Evolutionary conservation across 2,329 filamentous ascomycete species (phyloP).

Genomic region (Ceratocystis colombiana): DNA sequence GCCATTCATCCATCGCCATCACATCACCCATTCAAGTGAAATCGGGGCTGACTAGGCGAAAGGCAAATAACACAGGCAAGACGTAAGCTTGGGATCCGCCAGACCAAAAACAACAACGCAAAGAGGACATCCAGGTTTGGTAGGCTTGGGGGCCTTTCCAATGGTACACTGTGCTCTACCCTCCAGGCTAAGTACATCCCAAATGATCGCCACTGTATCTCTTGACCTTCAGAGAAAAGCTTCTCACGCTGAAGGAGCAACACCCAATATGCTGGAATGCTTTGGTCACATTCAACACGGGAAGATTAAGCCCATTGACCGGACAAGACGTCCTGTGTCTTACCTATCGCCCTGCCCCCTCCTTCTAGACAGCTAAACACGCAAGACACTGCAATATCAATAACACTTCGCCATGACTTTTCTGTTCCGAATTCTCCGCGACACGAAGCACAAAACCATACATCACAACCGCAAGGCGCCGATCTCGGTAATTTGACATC

Average conservation of each 20-base stretch:
- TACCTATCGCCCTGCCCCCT: neutral
- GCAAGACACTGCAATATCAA: neutral
- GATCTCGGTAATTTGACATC: neutral
- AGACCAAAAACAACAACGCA: neutral
- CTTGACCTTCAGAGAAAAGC: neutral
- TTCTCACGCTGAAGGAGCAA: neutral
- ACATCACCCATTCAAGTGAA: neutral
- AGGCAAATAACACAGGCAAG: neutral
- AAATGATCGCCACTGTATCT: neutral
- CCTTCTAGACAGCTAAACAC: neutral
- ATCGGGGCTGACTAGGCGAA: neutral
- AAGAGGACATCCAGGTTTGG: neutral
- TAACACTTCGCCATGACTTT: neutral
- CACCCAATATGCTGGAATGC: neutral
- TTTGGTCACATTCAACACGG: neutral
- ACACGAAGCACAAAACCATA: constrained; percentile 4
- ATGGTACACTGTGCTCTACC: neutral
- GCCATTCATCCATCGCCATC: neutral
- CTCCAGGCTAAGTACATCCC: too few species aligned
- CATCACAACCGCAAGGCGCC: neutral
- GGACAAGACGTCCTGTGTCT: neutral
- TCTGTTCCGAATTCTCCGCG: constrained; percentile 1
- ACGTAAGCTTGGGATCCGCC: neutral
- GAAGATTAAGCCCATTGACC: neutral
- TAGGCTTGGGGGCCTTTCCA: neutral